Percentiles rank a stretch among this genome's conserved stretches.
These are phyloP conservation scores for Gentiana straminea DNA, from an alignment of 257 asterid genomes.

Conservation along the genomic window DNA sequence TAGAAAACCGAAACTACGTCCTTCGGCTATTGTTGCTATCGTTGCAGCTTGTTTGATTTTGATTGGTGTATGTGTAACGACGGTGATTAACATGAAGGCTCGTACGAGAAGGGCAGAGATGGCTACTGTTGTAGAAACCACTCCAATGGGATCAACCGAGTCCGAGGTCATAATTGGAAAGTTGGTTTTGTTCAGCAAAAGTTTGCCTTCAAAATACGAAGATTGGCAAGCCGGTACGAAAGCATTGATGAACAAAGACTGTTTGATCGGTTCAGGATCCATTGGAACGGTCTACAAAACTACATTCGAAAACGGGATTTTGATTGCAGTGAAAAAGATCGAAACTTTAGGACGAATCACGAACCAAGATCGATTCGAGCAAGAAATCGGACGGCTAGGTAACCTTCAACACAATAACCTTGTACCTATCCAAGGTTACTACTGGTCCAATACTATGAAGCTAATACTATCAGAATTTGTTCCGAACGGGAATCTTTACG, in stretches of 20 bases:
- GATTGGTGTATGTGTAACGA: slow-evolving; percentile 56
- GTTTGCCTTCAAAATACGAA: slow-evolving; percentile 78
- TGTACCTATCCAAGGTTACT: slow-evolving; percentile 71
- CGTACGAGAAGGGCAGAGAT: slow-evolving; percentile 43
- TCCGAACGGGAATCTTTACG: slow-evolving; percentile 61
- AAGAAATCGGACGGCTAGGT: slow-evolving; percentile 68
- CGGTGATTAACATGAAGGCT: slow-evolving; percentile 60
- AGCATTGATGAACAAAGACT: slow-evolving; percentile 84
- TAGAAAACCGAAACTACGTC: slow-evolving; percentile 53
- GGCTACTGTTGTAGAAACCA: slow-evolving; percentile 48
- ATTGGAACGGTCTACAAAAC: slow-evolving; percentile 78
- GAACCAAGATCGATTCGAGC: slow-evolving; percentile 86
- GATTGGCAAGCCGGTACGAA: slow-evolving; percentile 96
- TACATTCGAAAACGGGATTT: slow-evolving; percentile 62
- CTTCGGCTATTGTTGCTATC: slow-evolving; percentile 64
- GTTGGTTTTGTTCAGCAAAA: slow-evolving; percentile 73
- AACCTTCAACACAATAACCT: slow-evolving; percentile 58
- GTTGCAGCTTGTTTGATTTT: slow-evolving; percentile 76
- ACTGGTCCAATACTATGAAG: slow-evolving; percentile 89
- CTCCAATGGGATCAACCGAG: slow-evolving; percentile 62
- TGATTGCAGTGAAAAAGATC: slow-evolving; percentile 81
- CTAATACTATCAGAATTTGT: slow-evolving; percentile 58
- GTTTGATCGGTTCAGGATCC: slow-evolving; percentile 80
- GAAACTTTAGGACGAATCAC: slow-evolving; percentile 71
- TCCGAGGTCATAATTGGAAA: slow-evolving; percentile 82